Percentiles rank a stretch among this genome's conserved stretches.
These are phyloP conservation scores for Solanum stenotomum DNA, from an alignment of 257 asterid genomes.

Conservation along the genomic window DNA sequence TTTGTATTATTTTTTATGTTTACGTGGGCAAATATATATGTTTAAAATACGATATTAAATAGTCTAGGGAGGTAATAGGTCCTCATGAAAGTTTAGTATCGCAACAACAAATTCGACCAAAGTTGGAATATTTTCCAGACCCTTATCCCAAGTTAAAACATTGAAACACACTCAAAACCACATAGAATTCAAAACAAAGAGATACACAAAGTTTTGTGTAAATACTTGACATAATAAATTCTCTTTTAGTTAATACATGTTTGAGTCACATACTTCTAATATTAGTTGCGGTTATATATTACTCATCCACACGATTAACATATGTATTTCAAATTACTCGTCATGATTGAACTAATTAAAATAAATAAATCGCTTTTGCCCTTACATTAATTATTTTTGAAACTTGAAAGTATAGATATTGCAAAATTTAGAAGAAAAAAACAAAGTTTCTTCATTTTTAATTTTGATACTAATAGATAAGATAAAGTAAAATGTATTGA, in stretches of 20 bases:
- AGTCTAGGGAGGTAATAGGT: too few species aligned
- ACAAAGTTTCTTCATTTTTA: neutral
- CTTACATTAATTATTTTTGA: neutral
- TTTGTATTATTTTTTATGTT: too few species aligned
- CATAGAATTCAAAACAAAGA: neutral
- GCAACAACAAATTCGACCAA: too few species aligned
- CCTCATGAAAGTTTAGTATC: too few species aligned
- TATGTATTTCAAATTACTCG: neutral
- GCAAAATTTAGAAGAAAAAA: neutral
- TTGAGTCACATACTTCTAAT: neutral
- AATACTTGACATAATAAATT: neutral
- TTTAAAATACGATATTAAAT: too few species aligned
- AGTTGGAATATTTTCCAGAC: too few species aligned
- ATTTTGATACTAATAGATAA: too few species aligned
- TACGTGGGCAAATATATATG: too few species aligned
- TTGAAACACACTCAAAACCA: neutral
- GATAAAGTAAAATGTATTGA: neutral
- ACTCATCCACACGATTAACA: neutral
- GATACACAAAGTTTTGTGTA: neutral
- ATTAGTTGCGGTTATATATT: neutral
- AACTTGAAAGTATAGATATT: neutral
- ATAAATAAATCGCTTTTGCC: neutral
- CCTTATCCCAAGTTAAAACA: neutral
- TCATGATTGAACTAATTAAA: too few species aligned
- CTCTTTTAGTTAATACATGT: too few species aligned